Evolutionary conservation across 257 asterid species (phyloP), one percentile per base, ranked within the genome.

Genomic region (Nicotiana otophora): DNA sequence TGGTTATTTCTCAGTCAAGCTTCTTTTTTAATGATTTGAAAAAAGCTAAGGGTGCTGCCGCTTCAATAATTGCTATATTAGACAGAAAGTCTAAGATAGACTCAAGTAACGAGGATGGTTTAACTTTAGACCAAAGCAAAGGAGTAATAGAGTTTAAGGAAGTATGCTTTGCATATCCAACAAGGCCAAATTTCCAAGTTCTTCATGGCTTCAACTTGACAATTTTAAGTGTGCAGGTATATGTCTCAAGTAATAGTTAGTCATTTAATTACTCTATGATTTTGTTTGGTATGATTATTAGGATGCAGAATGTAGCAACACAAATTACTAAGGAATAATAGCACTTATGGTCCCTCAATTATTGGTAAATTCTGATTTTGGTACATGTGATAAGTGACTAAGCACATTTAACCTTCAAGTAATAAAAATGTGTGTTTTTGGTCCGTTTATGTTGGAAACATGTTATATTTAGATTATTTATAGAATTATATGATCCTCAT

Each of bases 51-150:
- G 63, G 86, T 42, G 93, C 94, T 16, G 64, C 92, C 3, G 87
- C 87, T 42, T 92, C 96, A 10, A 88, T 92, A 87, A 89, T 92
- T 81, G 84, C 80, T 68, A 88, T 92, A 72, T 86, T 92, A 8
- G 96, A 92, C 57, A 88, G 93, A 53, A 80, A 82, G 67, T 90
- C 94, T n/a, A 84, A 77, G 84, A 90, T 92, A 64, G 96, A 92
- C 65, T 87, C 91, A 3, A 89, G 91, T 46, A 92, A 89, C 53
- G 91, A 87, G 82, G 85, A 91, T 12, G 96, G 96, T 75, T 87
- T 81, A 7, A 89, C 87, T 2, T 26, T 85, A 10, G 90, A 88
- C 3, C 76, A 78, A 67, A 83, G 87, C 5, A 85, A 82, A 85
- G 96, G 96, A 72, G 94, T 88, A 72, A 88, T 92, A 19, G 92